Conservation (phyloP, 2,329 filamentous ascomycete species). For the Sclerotinia trifoliorum region DNA sequence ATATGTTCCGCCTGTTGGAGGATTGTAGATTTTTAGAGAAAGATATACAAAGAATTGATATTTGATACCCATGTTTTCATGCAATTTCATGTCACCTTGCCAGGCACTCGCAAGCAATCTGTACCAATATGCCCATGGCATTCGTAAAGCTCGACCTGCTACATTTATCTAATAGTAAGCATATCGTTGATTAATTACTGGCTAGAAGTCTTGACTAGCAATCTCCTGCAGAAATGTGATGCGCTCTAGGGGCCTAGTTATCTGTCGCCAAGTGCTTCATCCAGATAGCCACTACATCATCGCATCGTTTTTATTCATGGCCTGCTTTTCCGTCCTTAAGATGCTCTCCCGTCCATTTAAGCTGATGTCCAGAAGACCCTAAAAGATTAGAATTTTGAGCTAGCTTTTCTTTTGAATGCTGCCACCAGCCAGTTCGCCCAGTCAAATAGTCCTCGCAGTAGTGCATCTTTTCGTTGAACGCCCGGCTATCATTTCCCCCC, state of each 20-base stretch:
- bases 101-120: background rate
- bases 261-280: background rate
- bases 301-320: background rate
- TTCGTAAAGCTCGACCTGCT: background rate
- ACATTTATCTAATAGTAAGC: background rate
- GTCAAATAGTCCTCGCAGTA: too few species aligned
- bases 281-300: background rate
- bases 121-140: background rate
- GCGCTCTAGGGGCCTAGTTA: background rate
- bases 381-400: too few species aligned
- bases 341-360: background rate
- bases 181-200: background rate
- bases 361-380: too few species aligned
- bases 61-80: conserved; percentile 20
- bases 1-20: conserved; percentile 61
- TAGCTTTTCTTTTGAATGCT: too few species aligned
- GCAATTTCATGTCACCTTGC: background rate
- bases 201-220: background rate
- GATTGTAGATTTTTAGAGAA: conserved; percentile 32
- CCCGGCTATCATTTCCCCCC: too few species aligned
- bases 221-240: background rate
- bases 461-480: too few species aligned
- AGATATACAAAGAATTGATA: conserved; percentile 13
- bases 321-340: too few species aligned
- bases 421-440: too few species aligned